These are phyloP conservation scores for Russula emetica DNA, from an alignment of 768 basidiomycete species.

Conservation along the genomic window DNA sequence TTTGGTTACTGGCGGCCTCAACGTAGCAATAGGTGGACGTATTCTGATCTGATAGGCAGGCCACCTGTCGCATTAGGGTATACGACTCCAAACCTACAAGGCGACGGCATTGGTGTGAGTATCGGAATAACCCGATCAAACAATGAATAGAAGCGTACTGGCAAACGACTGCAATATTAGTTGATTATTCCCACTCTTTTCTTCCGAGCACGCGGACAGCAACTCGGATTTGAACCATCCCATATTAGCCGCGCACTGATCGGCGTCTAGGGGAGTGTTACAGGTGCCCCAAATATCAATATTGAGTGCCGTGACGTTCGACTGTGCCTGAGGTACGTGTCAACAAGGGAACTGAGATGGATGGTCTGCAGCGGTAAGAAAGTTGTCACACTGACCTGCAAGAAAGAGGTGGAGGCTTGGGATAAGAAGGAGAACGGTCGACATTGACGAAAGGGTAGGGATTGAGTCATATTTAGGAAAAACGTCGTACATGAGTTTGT, in stretches of 20 bases:
- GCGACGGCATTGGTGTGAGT: not conserved
- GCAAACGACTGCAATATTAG: slow-evolving; percentile 52
- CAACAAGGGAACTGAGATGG: slow-evolving; percentile 20
- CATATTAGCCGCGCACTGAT: slow-evolving; percentile 66
- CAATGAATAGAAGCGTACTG: slow-evolving; percentile 40
- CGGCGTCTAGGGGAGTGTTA: slow-evolving; percentile 48
- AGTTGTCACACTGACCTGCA: slow-evolving; percentile 42
- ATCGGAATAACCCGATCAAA: not conserved
- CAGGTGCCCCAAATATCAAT: slow-evolving; percentile 75
- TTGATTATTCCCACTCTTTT: slow-evolving; percentile 49
- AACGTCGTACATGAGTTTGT: slow-evolving; percentile 61
- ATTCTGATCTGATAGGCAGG: slow-evolving; percentile 54
- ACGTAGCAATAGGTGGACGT: slow-evolving; percentile 71
- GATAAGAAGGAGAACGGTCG: slow-evolving; percentile 69
- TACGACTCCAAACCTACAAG: slow-evolving; percentile 58
- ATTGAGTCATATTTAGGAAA: slow-evolving; percentile 69
- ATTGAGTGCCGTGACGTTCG: slow-evolving; percentile 59
- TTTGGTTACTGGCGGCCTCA: slow-evolving; percentile 51
- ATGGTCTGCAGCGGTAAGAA: slow-evolving; percentile 20
- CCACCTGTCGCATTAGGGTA: slow-evolving; percentile 53
- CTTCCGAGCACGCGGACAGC: slow-evolving; percentile 48
- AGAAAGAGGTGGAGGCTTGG: slow-evolving; percentile 50
- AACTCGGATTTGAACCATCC: slow-evolving; percentile 52
- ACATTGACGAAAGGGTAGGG: slow-evolving; percentile 60
- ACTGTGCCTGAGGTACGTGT: slow-evolving; percentile 50